phyloP scores from a whole-genome alignment of 1,284 basidiomycete genomes.

The Irpex sp. region DNA sequence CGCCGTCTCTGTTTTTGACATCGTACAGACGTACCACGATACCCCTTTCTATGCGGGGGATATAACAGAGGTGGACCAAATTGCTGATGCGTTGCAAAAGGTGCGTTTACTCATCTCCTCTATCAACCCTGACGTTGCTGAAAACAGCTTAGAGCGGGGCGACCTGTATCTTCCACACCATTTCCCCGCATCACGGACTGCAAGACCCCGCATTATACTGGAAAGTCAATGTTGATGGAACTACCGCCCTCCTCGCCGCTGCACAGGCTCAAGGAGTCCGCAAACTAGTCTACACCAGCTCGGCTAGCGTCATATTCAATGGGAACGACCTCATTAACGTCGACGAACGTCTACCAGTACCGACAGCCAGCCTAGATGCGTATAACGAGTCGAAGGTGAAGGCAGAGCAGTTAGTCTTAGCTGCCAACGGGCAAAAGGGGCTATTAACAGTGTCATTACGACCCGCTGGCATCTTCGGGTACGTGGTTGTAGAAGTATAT shows the following conservation, averaged over 20 bases:
- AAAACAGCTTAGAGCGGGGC: conserved; percentile 56
- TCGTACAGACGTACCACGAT: conserved; percentile 85
- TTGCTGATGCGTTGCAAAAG: conserved; percentile 71
- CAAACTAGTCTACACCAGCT: conserved; percentile 95
- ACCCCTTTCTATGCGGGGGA: conserved; percentile 86
- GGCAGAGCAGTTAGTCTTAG: conserved; percentile 83
- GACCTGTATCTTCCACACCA: conserved; percentile 93
- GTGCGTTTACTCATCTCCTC: conserved; percentile 36
- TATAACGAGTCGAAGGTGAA: conserved; percentile 98
- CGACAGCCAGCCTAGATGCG: conserved; percentile 77
- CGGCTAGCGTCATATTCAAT: conserved; percentile 90
- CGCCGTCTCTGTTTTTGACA: conserved; percentile 81
- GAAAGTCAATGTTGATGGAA: conserved; percentile 95
- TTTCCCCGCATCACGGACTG: conserved; percentile 81
- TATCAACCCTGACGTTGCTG: conserved; percentile 9
- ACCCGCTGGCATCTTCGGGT: conserved; percentile 98
- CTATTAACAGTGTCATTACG: conserved; percentile 88
- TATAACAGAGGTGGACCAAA: conserved; percentile 73
- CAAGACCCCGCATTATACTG: conserved; percentile 76
- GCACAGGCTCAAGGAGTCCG: conserved; percentile 69
- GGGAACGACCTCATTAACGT: conserved; percentile 81
- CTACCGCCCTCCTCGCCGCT: conserved; percentile 81
- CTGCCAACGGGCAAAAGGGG: conserved; percentile 81
- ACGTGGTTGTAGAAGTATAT: not conserved
- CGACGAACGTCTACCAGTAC: conserved; percentile 86